A percentile compares a stretch with the other conserved stretches of the same genome.
phyloP scores from a whole-genome alignment of 1,139 yeast species.

The Pichia sp. region DNA sequence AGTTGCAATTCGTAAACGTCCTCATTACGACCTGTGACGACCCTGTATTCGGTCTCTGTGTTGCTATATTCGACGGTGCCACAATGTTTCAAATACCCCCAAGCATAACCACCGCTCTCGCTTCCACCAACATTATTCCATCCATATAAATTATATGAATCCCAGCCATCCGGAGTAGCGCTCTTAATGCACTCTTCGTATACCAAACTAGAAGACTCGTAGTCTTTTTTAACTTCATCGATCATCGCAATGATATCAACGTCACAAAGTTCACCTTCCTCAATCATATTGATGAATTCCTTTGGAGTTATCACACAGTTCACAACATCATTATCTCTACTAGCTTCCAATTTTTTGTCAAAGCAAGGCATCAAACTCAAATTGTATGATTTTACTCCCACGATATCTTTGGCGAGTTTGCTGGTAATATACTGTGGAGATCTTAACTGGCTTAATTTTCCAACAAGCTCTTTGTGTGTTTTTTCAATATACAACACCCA shows the following conservation, averaged over 20 bases:
- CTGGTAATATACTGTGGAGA: conserved; percentile 96
- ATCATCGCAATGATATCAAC: conserved; percentile 29
- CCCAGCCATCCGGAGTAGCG: conserved; percentile 53
- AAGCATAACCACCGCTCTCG: conserved; percentile 74
- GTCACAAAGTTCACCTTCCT: conserved; percentile 30
- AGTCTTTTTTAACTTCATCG: conserved; percentile 10
- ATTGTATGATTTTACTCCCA: conserved; percentile 51
- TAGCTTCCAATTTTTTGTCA: conserved; percentile 92
- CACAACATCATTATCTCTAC: conserved; percentile 61
- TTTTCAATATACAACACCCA: conserved; percentile 95
- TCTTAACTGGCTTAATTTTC: conserved; percentile 53
- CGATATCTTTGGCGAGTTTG: conserved; percentile 41
- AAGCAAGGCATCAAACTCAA: conserved; percentile 93
- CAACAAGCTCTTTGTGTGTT: conserved; percentile 80
- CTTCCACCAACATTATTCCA: conserved; percentile 49
- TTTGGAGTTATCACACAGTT: conserved; percentile 92
- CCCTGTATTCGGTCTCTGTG: conserved; percentile 15
- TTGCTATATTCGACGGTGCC: conserved; percentile 9
- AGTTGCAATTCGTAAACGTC: conserved; percentile 70
- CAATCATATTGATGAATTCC: conserved; percentile 66
- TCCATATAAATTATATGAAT: conserved; percentile 36
- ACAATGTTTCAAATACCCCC: conserved; percentile 39
- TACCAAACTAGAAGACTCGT: neutral
- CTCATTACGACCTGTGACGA: conserved; percentile 57
- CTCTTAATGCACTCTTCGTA: conserved; percentile 23